Conservation (phyloP, 2,329 filamentous ascomycete species). For the Didymella keratinophila region DNA sequence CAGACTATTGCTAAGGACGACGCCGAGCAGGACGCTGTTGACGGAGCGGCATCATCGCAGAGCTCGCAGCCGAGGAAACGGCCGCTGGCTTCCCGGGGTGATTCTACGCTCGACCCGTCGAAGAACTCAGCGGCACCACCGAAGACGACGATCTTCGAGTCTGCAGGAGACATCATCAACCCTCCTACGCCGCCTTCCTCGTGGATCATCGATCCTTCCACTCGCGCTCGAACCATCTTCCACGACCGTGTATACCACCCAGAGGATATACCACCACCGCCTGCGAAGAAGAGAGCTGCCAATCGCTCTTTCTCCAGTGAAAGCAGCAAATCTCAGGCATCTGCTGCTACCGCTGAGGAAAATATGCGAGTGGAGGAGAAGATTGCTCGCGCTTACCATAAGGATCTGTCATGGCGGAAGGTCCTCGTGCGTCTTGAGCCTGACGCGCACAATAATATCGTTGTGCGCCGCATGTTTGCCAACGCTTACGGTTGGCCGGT, state of each 20-base stretch:
- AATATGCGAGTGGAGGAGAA: slow-evolving; percentile 96
- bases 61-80: slow-evolving; percentile 43
- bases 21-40: slow-evolving; percentile 27
- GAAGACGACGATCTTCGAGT: slow-evolving; percentile 92
- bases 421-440: slow-evolving; percentile 94
- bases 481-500: slow-evolving; percentile 99
- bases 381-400: slow-evolving; percentile 94
- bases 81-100: slow-evolving; percentile 58
- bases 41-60: slow-evolving; percentile 27
- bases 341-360: slow-evolving; percentile 49
- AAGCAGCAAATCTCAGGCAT: slow-evolving; percentile 35
- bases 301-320: slow-evolving; percentile 52
- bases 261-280: slow-evolving; percentile 86
- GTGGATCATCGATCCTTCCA: slow-evolving; percentile 83
- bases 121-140: slow-evolving; percentile 73
- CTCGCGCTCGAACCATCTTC: slow-evolving; percentile 88
- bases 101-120: slow-evolving; percentile 58
- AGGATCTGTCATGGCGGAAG: slow-evolving; percentile 92
- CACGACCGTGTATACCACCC: slow-evolving; percentile 97
- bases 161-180: slow-evolving; percentile 89
- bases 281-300: slow-evolving; percentile 54
- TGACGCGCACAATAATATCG: slow-evolving; percentile 98
- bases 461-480: slow-evolving; percentile 93
- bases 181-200: slow-evolving; percentile 83
- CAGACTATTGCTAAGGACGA: slow-evolving; percentile 42